Evolutionary conservation across 176 grass and related monocot species (phyloP), one percentile per base, ranked within the genome.

Genomic region (Chloris gayana): DNA sequence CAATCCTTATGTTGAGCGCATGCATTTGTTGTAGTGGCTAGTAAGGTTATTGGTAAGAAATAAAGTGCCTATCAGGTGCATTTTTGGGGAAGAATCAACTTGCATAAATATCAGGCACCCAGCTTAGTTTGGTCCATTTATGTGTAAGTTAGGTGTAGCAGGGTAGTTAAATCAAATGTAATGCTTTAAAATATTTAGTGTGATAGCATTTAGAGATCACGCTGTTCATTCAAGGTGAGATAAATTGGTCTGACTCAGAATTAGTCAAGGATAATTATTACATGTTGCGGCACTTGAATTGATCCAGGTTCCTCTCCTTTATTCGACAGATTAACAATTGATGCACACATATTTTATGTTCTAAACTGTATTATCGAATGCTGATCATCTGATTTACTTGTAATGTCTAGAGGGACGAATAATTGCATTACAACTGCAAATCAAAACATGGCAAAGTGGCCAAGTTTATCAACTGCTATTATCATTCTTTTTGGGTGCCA

Each of bases 1-100:
- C n/a, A 98, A 98, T 80, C 81, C 95, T 32, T 98, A 91, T 79
- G 90, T 98, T 12, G 96, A 98, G 12, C 88, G 96, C 59, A 98
- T 98, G 96, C 96, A 98, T 93, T 80, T 97, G 63, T 73, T 92
- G 76, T 94, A 90, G 77, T 4, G 50, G 45, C 21, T 49, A 59
- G 21, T 30, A 24, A 74, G 65, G 75, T 68, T 84, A 30, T 11
- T 83, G 35, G 33, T 75, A 59, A 17, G 64, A 57, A 64, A 64
- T 33, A 77, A 84, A 41, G 67, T 33, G 42, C 57, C 27, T 50
- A 59, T 60, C 21, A 75, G 84, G 69, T 83, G 82, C 84, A 78
- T 78, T 91, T 97, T 97, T 91, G 94, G 76, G 83, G 88, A 85
- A 19, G 37, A 69, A 80, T 25, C 70, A 62, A 22, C 31, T 37